Conservation (phyloP, 768 basidiomycete genomes). For the Lentinus brumalis region DNA sequence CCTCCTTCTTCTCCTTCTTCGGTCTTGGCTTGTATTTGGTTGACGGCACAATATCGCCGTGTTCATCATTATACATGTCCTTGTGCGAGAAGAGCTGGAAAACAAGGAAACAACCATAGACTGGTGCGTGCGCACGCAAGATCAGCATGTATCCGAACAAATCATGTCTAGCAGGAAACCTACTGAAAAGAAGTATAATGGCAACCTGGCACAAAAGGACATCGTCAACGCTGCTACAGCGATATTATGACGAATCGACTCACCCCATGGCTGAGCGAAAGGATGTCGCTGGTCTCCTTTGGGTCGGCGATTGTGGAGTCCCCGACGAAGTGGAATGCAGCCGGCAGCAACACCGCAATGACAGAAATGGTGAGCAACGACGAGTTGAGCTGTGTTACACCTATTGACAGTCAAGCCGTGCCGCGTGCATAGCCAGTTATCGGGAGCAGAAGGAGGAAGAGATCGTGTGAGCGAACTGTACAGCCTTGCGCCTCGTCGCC, state of each 20-base stretch:
- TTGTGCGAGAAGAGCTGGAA: constrained; percentile 62
- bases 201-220: constrained; percentile 40
- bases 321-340: constrained; percentile 70
- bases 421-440: background rate
- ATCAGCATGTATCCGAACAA: background rate
- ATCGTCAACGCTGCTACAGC: background rate
- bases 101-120: constrained; percentile 52
- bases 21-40: constrained; percentile 21
- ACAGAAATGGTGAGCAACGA: constrained; percentile 79
- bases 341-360: constrained; percentile 76
- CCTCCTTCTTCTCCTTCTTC: constrained; percentile 10
- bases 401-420: constrained; percentile 25
- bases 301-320: constrained; percentile 27
- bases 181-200: constrained; percentile 54
- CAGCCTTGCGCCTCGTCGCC: background rate
- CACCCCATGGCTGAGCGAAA: constrained; percentile 55
- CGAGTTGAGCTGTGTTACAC: constrained; percentile 70
- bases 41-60: constrained; percentile 26
- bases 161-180: constrained; percentile 22
- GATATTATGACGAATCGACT: constrained; percentile 20
- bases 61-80: constrained; percentile 47
- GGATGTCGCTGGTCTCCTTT: constrained; percentile 43
- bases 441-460: background rate
- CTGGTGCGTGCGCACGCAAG: constrained; percentile 31
- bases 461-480: background rate